Percentiles rank a stretch among this genome's conserved stretches.
Conservation (phyloP, 116 monocot genomes). For the Trichopus zeylanicus region DNA sequence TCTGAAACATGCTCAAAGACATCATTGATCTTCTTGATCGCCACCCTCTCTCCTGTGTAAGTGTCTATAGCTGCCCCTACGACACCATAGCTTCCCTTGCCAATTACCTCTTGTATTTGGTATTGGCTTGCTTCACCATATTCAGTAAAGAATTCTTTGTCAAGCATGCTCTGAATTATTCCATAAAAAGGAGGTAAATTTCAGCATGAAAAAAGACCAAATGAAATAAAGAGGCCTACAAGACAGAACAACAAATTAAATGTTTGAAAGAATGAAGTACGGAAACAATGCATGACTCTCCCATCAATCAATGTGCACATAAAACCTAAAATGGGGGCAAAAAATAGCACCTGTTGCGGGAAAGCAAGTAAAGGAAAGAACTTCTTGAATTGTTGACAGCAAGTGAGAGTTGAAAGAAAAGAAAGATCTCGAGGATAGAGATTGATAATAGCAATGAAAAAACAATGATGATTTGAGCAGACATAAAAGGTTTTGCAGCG, state of each 20-base stretch:
- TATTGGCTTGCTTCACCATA: conserved; percentile 31
- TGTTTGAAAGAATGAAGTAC: no score
- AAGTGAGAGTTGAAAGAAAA: no score
- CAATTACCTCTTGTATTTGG: conserved; percentile 27
- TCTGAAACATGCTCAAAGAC: conserved; percentile 38
- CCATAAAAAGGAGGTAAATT: neutral
- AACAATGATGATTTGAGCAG: no score
- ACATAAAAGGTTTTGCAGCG: neutral
- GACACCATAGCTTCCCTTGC: conserved; percentile 31
- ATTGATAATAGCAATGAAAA: no score
- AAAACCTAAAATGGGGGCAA: no score
- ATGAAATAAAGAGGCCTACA: neutral
- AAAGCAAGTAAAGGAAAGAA: no score
- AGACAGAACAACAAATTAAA: no score
- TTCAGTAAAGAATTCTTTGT: conserved; percentile 26
- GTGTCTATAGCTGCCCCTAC: conserved; percentile 29
- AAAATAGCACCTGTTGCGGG: no score
- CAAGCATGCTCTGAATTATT: conserved; percentile 12
- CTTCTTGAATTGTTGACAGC: no score
- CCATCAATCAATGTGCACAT: no score
- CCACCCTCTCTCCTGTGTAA: conserved; percentile 27
- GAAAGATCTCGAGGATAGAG: no score
- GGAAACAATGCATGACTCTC: no score
- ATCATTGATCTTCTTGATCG: conserved; percentile 34
- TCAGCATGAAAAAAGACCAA: neutral